Percentiles rank a stretch among this genome's conserved stretches.
Conservation (phyloP, 1,284 basidiomycete genomes). For the Trichosporon inkin region DNA sequence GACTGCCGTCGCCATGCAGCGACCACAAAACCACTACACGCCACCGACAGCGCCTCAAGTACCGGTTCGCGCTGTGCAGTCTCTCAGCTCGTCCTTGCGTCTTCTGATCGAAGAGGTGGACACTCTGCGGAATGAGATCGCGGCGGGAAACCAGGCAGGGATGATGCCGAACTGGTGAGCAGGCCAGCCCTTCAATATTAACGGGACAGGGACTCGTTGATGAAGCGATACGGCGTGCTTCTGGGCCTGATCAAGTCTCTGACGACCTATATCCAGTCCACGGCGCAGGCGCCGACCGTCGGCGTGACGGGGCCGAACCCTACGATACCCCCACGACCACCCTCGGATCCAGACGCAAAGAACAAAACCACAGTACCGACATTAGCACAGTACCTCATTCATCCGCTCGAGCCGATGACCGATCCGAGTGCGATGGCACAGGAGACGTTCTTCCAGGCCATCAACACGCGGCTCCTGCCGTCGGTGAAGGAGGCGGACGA, state of each 20-base stretch:
- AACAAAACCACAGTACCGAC: conserved; percentile 12
- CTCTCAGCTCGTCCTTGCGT: conserved; percentile 38
- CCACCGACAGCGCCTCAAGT: conserved; percentile 33
- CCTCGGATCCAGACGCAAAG: neutral
- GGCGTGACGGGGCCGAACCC: conserved; percentile 1
- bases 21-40: conserved; percentile 14
- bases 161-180: conserved; percentile 44
- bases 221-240: conserved; percentile 42
- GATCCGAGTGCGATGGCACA: conserved; percentile 28
- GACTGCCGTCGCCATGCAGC: conserved; percentile 14
- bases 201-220: conserved; percentile 34
- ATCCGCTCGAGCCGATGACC: conserved; percentile 37
- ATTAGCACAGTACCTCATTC: conserved; percentile 31
- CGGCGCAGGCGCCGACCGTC: neutral
- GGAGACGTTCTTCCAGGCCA: conserved; percentile 38
- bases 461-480: conserved; percentile 32
- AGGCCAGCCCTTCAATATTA: neutral
- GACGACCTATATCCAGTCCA: conserved; percentile 26
- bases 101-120: conserved; percentile 48
- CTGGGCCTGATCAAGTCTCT: conserved; percentile 38
- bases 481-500: conserved; percentile 10
- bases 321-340: neutral
- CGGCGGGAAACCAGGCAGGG: conserved; percentile 31
- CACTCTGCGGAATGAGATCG: conserved; percentile 32
- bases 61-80: conserved; percentile 31